These are phyloP conservation scores for Penicillium parvum DNA, from an alignment of 495 filamentous ascomycete genomes.

Conservation along the genomic window DNA sequence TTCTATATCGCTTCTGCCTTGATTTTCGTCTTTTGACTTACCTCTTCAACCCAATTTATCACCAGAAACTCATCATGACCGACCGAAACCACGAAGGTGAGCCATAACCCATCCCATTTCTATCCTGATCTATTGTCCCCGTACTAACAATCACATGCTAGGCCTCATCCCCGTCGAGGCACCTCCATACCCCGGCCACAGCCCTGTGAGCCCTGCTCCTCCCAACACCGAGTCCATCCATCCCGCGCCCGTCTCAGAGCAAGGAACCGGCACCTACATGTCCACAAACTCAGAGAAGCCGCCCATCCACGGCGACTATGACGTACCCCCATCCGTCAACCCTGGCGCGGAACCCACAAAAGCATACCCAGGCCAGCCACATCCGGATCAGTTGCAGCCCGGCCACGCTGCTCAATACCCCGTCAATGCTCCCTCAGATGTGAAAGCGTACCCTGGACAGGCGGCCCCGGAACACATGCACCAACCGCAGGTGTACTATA, in stretches of 20 bases:
- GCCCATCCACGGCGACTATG: not conserved
- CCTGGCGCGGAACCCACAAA: not conserved
- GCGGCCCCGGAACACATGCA: constrained; percentile 9
- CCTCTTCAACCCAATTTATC: not conserved
- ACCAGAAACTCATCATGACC: constrained; percentile 1
- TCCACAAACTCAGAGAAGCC: constrained; percentile 3
- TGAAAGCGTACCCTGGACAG: constrained; percentile 20
- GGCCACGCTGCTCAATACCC: not conserved
- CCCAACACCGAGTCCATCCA: not conserved
- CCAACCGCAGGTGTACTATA: constrained; percentile 12
- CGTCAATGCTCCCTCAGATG: not conserved
- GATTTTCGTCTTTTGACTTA: not conserved
- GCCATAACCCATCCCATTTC: too few species aligned
- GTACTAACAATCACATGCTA: not conserved
- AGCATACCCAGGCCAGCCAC: constrained; percentile 7
- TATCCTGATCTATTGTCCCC: not conserved
- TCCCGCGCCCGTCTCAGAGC: not conserved
- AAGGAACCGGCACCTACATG: too few species aligned
- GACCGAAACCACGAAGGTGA: constrained; percentile 4
- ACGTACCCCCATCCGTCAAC: constrained; percentile 1
- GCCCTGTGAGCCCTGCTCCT: not conserved
- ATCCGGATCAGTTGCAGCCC: not conserved
- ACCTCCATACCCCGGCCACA: not conserved
- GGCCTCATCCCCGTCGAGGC: constrained; percentile 9
- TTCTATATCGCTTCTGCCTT: not conserved